Base-by-base conservation (phyloP, 192 early-diverging fungal species). In the Backusella tarrabulga region DNA sequence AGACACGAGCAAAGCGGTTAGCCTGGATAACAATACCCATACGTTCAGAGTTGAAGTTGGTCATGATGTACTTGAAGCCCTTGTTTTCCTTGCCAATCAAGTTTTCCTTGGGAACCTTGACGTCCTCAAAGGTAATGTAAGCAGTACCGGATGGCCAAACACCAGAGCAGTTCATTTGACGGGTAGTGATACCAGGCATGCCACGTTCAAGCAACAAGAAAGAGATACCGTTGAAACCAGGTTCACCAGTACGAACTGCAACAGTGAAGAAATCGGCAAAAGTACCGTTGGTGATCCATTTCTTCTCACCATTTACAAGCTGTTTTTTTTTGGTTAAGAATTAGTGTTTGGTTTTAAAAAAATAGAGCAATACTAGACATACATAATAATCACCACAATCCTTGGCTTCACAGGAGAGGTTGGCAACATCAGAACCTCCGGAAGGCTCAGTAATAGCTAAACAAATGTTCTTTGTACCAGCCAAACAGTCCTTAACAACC, bases 1-100 rank as follows among this genome's bases (percentile, higher is more conserved):
- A 96, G 26, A 96, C 95, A 80, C 95, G 93, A 29, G 95, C 90
- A 54, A 96, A 93, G 29, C 95, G 90, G 60, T 84, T 96, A 34
- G 94, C 93, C 82, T 96, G 93, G 77, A 95, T 92, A 60, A 89
- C 90, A 74, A 96, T 94, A 38, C 93, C 93, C 88, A 93, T 90
- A 54, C 93, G 88, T 77, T 94, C 93, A 83, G 92, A 90, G 79
- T 93, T 94, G 71, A 94, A 94, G 86, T 93, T 76, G 29, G 63
- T 44, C 81, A 79, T 85, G 73, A 83, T 83, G 50, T 77, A 82
- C 83, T 94, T 94, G 90, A 96, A 96, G 0, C 94, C 95, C 67
- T 91, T 89, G 87, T 95, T 95, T 74, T 91, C 92, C 77, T 93
- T 86, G 42, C 95, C 95, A 81, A 96, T 93, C 77, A 96, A 70